These are phyloP conservation scores for Amanita muscaria DNA, from an alignment of 768 basidiomycete species.

Conservation along the genomic window DNA sequence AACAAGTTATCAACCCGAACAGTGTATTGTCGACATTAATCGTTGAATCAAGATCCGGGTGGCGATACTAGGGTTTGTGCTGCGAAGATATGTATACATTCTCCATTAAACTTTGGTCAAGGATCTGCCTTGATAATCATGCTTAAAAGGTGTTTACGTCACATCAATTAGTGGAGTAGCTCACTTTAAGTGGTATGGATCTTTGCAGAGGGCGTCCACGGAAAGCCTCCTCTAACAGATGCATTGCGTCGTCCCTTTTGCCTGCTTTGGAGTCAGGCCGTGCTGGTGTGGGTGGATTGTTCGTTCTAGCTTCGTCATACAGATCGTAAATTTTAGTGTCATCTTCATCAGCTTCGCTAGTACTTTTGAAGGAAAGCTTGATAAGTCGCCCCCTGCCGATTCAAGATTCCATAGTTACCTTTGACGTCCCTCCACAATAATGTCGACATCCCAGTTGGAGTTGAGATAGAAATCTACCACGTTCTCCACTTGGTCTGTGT, in stretches of 20 bases:
- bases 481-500: conserved; percentile 10
- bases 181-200: not conserved
- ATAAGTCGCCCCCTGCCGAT: conserved; percentile 9
- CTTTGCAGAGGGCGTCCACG: not conserved
- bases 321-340: conserved; percentile 22
- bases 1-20: too few relatives aligned
- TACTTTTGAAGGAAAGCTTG: not conserved
- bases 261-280: not conserved
- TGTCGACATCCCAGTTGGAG: conserved; percentile 3
- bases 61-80: too few relatives aligned
- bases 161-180: conserved; percentile 2
- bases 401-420: too few relatives aligned
- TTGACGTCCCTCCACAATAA: conserved; percentile 5
- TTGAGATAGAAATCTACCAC: conserved; percentile 16
- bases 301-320: conserved; percentile 17
- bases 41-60: too few relatives aligned
- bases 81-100: too few relatives aligned
- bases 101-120: too few relatives aligned
- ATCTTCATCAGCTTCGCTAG: conserved; percentile 18
- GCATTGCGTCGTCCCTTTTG: not conserved
- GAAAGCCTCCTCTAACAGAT: not conserved
- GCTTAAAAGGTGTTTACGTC: not conserved
- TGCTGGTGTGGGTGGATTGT: conserved; percentile 15
- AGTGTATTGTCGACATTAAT: too few relatives aligned
- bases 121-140: not conserved